phyloP scores from a whole-genome alignment of 164 flowering plant genomes.

The Vitis rupestris region DNA sequence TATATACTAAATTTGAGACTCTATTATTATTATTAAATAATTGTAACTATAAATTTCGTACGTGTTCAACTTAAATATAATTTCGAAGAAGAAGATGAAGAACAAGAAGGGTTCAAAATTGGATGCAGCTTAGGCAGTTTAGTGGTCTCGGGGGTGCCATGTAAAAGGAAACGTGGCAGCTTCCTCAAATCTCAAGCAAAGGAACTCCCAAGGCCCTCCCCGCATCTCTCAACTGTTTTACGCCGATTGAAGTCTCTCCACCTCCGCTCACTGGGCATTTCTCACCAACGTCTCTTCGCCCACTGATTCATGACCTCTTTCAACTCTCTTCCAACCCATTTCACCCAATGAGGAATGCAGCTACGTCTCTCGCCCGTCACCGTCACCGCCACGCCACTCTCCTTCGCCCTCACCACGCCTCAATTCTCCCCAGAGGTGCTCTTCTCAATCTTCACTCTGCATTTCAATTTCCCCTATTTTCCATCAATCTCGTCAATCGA shows the following conservation, averaged over 20 bases:
- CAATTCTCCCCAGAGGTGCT: conserved; percentile 21
- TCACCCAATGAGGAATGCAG: conserved; percentile 43
- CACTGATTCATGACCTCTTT: conserved; percentile 3
- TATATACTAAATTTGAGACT: no score
- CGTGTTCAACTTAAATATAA: no score
- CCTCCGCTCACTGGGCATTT: conserved; percentile 9
- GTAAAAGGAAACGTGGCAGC: conserved; percentile 18
- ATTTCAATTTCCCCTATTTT: conserved; percentile 4
- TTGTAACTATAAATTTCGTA: no score
- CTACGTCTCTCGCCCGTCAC: conserved; percentile 24
- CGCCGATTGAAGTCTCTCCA: background rate
- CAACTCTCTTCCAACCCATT: background rate
- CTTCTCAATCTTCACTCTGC: background rate
- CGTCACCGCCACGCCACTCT: conserved; percentile 20
- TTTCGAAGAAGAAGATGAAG: no score
- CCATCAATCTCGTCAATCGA: no score
- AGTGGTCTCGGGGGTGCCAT: conserved; percentile 14
- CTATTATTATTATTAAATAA: no score
- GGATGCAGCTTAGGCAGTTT: no score
- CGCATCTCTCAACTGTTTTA: background rate
- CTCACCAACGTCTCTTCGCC: conserved; percentile 15
- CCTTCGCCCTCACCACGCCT: conserved; percentile 8
- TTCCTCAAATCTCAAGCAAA: conserved; percentile 7
- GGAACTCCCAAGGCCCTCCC: background rate
- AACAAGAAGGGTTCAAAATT: no score